Evolutionary conservation across 1,284 basidiomycete genomes (phyloP).

Genomic region (Ganoderma resinaceum): DNA sequence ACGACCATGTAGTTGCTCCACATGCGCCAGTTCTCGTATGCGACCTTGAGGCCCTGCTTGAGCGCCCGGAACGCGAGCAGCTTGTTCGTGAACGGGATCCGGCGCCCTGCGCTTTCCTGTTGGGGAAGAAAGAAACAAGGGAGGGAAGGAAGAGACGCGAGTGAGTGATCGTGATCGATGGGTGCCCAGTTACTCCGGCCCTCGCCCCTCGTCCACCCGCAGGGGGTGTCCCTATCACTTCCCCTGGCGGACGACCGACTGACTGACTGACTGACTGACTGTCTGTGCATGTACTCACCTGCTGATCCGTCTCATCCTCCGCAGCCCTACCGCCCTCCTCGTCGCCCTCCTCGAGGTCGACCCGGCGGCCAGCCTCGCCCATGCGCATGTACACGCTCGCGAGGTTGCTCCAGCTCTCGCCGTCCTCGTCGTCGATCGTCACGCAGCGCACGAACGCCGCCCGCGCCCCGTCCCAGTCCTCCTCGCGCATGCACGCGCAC

Average conservation of each 20-base stretch:
- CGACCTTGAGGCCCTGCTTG: constrained; percentile 85
- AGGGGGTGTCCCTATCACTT: not conserved
- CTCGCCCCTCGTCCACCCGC: not conserved
- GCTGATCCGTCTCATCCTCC: constrained; percentile 36
- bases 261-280: not conserved
- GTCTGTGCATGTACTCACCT: constrained; percentile 9
- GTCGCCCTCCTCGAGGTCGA: constrained; percentile 29
- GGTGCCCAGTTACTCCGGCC: not conserved
- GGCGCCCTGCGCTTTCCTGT: constrained; percentile 12
- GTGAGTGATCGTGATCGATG: constrained; percentile 1
- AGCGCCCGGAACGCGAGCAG: constrained; percentile 94
- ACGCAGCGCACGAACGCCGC: constrained; percentile 90
- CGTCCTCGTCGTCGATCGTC: constrained; percentile 93
- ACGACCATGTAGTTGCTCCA: constrained; percentile 99
- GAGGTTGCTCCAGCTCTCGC: constrained; percentile 98
- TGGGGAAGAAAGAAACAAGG: not conserved
- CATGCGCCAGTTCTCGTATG: constrained; percentile 96
- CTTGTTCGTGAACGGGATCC: constrained; percentile 74
- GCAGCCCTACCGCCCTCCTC: constrained; percentile 35
- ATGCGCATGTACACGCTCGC: constrained; percentile 94
- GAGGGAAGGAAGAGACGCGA: not conserved
- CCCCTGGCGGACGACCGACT: not conserved
- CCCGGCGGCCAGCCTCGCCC: constrained; percentile 49
- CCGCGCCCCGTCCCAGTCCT: constrained; percentile 86
- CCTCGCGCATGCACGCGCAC: constrained; percentile 83